These are phyloP conservation scores for Penicillium olsonii DNA, from an alignment of 2,329 filamentous ascomycete genomes.

Conservation along the genomic window DNA sequence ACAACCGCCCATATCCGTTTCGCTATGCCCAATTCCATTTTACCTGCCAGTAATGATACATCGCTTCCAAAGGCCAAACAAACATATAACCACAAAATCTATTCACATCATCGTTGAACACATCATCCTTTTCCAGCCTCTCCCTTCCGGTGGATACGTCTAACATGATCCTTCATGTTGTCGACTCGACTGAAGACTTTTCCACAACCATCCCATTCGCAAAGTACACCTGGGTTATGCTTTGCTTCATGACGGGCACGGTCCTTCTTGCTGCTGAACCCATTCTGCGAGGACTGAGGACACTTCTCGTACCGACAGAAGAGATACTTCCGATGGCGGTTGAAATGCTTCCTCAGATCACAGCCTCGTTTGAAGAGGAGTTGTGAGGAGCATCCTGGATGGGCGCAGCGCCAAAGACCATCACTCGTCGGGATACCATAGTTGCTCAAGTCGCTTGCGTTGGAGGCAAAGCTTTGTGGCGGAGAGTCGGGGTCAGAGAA, in stretches of 20 bases:
- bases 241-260: conserved; percentile 63
- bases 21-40: neutral
- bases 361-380: conserved; percentile 61
- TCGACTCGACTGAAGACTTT: conserved; percentile 62
- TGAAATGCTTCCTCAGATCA: conserved; percentile 64
- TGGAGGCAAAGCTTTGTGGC: conserved; percentile 14
- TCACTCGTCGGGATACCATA: conserved; percentile 35
- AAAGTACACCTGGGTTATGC: conserved; percentile 62
- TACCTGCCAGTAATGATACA: conserved; percentile 5
- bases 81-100: neutral
- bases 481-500: conserved; percentile 14
- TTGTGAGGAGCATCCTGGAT: conserved; percentile 60
- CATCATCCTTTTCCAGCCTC: neutral
- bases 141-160: conserved; percentile 42
- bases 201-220: conserved; percentile 60
- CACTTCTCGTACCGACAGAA: conserved; percentile 62
- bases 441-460: conserved; percentile 29
- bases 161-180: conserved; percentile 59
- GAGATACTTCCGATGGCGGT: conserved; percentile 62
- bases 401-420: conserved; percentile 59
- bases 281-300: conserved; percentile 57
- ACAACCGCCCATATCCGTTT: neutral
- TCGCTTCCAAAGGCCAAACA: neutral
- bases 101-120: neutral
- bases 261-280: conserved; percentile 65